Percentiles rank a stretch among this genome's conserved stretches.
Conservation (phyloP, 2,329 filamentous ascomycete species). For the Arthroderma sp. region DNA sequence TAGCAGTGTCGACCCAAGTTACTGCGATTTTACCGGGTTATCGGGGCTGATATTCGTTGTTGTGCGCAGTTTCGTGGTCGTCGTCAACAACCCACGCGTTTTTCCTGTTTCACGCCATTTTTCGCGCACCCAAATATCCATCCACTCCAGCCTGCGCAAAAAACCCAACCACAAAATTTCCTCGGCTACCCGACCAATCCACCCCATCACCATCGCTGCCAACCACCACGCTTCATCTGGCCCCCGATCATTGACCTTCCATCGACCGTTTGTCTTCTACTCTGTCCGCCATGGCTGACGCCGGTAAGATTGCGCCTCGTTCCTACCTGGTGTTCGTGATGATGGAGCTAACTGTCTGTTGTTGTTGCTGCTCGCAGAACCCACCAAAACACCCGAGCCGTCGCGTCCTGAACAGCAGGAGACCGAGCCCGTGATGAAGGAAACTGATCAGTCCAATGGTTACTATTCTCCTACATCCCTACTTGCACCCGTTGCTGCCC, state of each 20-base stretch:
- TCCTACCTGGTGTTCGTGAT: not conserved
- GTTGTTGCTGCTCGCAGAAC: slow-evolving; percentile 14
- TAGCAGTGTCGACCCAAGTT: not conserved
- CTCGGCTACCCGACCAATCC: slow-evolving; percentile 9
- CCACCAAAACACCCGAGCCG: slow-evolving; percentile 14
- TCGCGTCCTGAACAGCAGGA: slow-evolving; percentile 17
- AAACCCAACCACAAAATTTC: slow-evolving; percentile 20
- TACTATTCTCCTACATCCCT: not conserved
- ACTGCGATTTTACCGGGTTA: not conserved
- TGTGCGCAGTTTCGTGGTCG: not conserved
- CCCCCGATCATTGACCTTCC: not conserved
- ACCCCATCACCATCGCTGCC: slow-evolving; percentile 6
- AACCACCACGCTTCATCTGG: slow-evolving; percentile 4
- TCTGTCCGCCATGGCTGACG: slow-evolving; percentile 28
- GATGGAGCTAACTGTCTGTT: slow-evolving; percentile 12
- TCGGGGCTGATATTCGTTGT: not conserved
- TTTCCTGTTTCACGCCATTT: slow-evolving; percentile 20
- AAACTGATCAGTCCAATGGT: slow-evolving; percentile 23
- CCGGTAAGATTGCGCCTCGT: slow-evolving; percentile 23
- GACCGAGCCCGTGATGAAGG: slow-evolving; percentile 18
- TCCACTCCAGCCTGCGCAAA: slow-evolving; percentile 7
- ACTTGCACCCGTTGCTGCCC: not conserved
- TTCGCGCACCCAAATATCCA: slow-evolving; percentile 18
- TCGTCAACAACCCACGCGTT: slow-evolving; percentile 24
- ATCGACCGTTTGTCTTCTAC: not conserved